Evolutionary conservation across 2,329 filamentous ascomycete species (phyloP).

Genomic region (Penicillium glabrum): DNA sequence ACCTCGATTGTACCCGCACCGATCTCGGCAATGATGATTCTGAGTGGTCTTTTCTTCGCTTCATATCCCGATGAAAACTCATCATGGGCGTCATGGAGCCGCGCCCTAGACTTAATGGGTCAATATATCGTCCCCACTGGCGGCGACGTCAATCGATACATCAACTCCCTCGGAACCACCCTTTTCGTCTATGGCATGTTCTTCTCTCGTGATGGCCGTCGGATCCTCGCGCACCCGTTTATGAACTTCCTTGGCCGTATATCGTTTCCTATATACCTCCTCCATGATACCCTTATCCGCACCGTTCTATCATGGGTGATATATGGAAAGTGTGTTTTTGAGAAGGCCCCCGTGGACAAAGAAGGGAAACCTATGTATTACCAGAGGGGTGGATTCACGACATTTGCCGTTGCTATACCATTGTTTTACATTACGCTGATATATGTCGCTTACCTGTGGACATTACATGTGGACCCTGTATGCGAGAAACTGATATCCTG

Average conservation of each 20-base stretch:
- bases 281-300: slow-evolving; percentile 29
- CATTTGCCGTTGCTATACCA: not conserved
- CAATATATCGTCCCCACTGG: slow-evolving; percentile 15
- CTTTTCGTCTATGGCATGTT: slow-evolving; percentile 24
- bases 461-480: not conserved
- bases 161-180: slow-evolving; percentile 23
- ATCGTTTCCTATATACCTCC: slow-evolving; percentile 29
- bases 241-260: slow-evolving; percentile 28
- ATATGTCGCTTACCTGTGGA: not conserved
- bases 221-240: slow-evolving; percentile 19
- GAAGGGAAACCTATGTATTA: not conserved
- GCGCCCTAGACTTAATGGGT: slow-evolving; percentile 10
- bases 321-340: slow-evolving; percentile 12
- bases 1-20: slow-evolving; percentile 19
- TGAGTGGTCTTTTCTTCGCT: slow-evolving; percentile 24
- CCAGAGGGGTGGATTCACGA: not conserved
- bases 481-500: not conserved
- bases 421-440: not conserved
- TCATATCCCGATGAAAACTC: slow-evolving; percentile 26
- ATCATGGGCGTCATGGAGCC: slow-evolving; percentile 25
- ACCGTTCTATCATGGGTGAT: slow-evolving; percentile 27
- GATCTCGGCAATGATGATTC: slow-evolving; percentile 21
- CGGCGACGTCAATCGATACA: slow-evolving; percentile 24
- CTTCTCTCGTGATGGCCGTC: slow-evolving; percentile 23
- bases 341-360: slow-evolving; percentile 2